Evolutionary conservation across 73 alveolate genomes (phyloP).

Genomic region (Symbiodinium natans): DNA sequence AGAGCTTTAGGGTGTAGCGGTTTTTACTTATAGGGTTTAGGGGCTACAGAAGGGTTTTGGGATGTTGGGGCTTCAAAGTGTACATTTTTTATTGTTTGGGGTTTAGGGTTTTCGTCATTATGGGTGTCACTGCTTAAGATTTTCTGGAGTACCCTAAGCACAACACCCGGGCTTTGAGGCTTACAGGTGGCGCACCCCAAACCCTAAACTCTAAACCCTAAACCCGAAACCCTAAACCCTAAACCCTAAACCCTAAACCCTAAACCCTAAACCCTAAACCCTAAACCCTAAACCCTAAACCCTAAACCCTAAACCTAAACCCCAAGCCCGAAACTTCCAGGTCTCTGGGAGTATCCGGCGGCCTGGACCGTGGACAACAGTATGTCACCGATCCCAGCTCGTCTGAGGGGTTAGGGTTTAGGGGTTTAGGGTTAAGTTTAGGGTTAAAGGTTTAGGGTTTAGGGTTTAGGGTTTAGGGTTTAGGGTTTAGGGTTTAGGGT

Average conservation of each 20-base stretch:
- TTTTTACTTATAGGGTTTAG: too few species aligned
- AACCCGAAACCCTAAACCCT: background rate
- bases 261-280: background rate
- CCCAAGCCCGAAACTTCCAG: background rate
- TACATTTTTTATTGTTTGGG: too few species aligned
- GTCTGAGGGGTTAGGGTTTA: background rate
- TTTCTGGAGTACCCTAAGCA: too few species aligned
- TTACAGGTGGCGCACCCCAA: too few species aligned
- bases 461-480: conserved; percentile 2
- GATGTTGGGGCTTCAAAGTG: too few species aligned
- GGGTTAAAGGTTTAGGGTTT: background rate
- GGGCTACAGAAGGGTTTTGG: too few species aligned
- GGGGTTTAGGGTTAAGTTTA: too few species aligned
- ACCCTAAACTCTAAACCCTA: background rate
- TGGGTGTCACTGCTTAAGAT: too few species aligned
- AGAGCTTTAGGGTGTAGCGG: too few species aligned
- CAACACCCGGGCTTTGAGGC: too few species aligned
- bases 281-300: background rate
- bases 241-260: background rate
- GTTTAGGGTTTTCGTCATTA: too few species aligned
- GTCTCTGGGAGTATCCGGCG: conserved; percentile 70
- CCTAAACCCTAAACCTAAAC: background rate
- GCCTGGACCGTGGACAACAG: conserved; percentile 76
- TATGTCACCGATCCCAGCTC: background rate
- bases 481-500: background rate